Base-by-base conservation (phyloP, 371 early-diverging fungal species). In the Haplosporangium sp. region DNA sequence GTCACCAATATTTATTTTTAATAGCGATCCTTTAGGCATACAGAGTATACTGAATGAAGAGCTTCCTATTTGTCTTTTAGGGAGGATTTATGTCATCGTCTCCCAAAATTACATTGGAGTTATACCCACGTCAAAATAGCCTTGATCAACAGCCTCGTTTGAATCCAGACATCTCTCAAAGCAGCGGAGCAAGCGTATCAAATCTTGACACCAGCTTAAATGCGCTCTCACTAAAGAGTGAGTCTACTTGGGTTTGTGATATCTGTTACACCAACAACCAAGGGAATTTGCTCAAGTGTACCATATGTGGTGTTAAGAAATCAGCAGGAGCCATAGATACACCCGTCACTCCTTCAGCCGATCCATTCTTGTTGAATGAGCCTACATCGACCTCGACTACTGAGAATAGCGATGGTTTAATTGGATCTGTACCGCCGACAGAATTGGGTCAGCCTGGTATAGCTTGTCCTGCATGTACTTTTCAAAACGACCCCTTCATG, bases 401-500 rank as follows among this genome's bases (percentile, higher is more conserved):
- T 11, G 44, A 47, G 11, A 48, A 35, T 47, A 20, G 39, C 37
- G 37, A 47, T 19, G 9, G 17, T 27, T 27, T 27, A 27, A 27
- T 27, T 17, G 17, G 7, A 5, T 40, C 47, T 20, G 27, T 10
- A 27, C 15, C 61, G 11, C n/a, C 62, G 10, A 8, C 65, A n/a
- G 55, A 13, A 19, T 40, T 39, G 40, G 58, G 71, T 2, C 70
- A 55, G 9, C 63, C 71, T 10, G 64, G 61, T 2, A 61, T 86
- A n/a, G 77, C 89, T 11, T 94, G 95, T 64, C 82, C 87, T 8
- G 81, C 84, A 2, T 94, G 97, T 83, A 97, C 96, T 0, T 97
- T 96, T 78, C 84, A 92, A 57, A 97, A 97, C 76, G 95, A 95
- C 76, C 87, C 89, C 0, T 92, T 92, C 65, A 89, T 95, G 90